A percentile compares a stretch with the other conserved stretches of the same genome.
Conservation (phyloP, 306 rosid genomes). For the Quercus robur region DNA sequence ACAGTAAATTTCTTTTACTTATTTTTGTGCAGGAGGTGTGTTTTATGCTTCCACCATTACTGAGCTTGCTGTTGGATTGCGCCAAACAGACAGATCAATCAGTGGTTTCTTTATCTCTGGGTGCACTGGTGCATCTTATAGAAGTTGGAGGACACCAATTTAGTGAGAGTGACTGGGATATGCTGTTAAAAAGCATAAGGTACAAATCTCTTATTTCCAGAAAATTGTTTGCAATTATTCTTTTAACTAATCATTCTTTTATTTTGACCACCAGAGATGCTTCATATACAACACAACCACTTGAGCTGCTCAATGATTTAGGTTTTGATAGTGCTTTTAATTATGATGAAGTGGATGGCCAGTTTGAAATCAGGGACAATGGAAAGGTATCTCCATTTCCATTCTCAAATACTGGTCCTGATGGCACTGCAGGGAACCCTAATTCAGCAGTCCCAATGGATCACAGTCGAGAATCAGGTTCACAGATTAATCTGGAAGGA, state of each 20-base stretch:
- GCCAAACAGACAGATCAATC: conserved; percentile 98
- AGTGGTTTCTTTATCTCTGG: conserved; percentile 95
- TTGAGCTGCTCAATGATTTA: conserved; percentile 82
- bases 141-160: conserved; percentile 99
- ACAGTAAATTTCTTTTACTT: conserved; percentile 9
- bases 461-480: conserved; percentile 37
- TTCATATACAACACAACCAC: conserved; percentile 91
- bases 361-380: conserved; percentile 40
- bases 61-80: conserved; percentile 91
- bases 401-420: conserved; percentile 41
- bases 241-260: conserved; percentile 18
- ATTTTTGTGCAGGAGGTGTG: conserved; percentile 84
- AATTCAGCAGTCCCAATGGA: conserved; percentile 3
- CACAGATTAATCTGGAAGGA: conserved; percentile 46
- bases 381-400: conserved; percentile 41
- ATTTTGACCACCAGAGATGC: conserved; percentile 68
- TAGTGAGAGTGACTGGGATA: conserved; percentile 91
- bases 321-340: conserved; percentile 52
- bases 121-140: conserved; percentile 93
- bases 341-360: conserved; percentile 35
- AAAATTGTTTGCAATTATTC: conserved; percentile 13
- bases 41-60: conserved; percentile 93
- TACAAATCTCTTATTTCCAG: conserved; percentile 23
- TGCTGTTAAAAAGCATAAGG: conserved; percentile 92
- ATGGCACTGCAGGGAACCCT: conserved; percentile 33